phyloP scores from a whole-genome alignment of 2,329 filamentous ascomycete genomes.

The Trichoderma koningiopsis region DNA sequence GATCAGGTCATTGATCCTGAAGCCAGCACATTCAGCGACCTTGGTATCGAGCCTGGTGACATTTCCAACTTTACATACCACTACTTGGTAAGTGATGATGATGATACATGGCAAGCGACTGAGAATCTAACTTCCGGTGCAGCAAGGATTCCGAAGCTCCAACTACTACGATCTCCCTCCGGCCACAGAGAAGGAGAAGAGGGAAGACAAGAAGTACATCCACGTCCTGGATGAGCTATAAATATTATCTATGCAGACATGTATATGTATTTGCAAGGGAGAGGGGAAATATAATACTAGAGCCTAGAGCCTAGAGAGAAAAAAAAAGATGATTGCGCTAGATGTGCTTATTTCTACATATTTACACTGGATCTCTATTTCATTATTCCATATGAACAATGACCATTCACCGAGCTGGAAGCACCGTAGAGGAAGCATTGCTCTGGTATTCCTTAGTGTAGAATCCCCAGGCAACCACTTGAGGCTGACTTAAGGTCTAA shows the following conservation, averaged over 20 bases:
- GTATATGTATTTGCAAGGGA: conserved; percentile 11
- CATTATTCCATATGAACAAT: not conserved
- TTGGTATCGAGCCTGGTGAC: conserved; percentile 86
- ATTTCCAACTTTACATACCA: conserved; percentile 86
- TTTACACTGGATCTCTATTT: not conserved
- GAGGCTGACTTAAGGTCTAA: conserved; percentile 1
- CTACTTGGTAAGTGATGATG: conserved; percentile 71
- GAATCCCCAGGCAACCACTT: not conserved
- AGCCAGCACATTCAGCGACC: conserved; percentile 94
- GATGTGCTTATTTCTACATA: not conserved
- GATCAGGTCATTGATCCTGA: conserved; percentile 87
- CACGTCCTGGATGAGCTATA: conserved; percentile 90
- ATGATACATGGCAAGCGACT: conserved; percentile 8
- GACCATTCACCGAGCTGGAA: not conserved
- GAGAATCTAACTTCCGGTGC: conserved; percentile 38
- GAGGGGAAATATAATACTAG: conserved; percentile 13
- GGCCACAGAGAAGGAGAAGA: conserved; percentile 90
- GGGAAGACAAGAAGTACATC: conserved; percentile 94
- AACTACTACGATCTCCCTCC: conserved; percentile 92
- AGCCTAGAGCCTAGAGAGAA: not conserved
- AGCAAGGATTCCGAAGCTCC: conserved; percentile 89
- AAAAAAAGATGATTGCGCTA: not conserved
- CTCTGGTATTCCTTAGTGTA: not conserved
- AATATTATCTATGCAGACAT: conserved; percentile 1
- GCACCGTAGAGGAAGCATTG: not conserved